Base-by-base conservation (phyloP, 208 protist species). In the Trypanosoma caninum region DNA sequence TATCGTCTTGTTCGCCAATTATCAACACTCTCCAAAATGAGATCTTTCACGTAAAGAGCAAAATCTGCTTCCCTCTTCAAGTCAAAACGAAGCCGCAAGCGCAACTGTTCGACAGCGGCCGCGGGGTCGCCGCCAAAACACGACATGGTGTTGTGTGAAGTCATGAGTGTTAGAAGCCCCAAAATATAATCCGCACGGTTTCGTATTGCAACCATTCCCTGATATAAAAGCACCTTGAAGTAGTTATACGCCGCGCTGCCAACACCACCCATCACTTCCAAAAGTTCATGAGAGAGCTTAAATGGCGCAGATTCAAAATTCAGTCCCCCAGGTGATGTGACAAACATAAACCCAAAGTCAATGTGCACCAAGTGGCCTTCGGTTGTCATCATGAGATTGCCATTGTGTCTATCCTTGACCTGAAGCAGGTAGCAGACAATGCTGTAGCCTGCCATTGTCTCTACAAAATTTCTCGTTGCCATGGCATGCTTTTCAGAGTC, bases 301-400 rank as follows among this genome's bases (percentile, higher is more conserved):
- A 98, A 98, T 2, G 94, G 94, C 3, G 90, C 89, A 2, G 84
- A 95, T 69, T 98, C 94, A 70, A 98, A 96, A 57, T 95, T 95
- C 22, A 98, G 65, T 28, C 95, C 93, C 10, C 97, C 96, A 16
- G 97, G 97, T 9, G 94, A 97, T n/a, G 92, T 97, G 25, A 83
- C 82, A 40, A 99, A 84, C 38, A 99, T 86, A 70, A 98, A 99
- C 13, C 97, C 97, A 82, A 98, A 99, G 77, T 99, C 97, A 60
- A 99, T 99, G 76, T 99, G 97, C 10, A 98, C 78, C 30, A 99
- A 53, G 31, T 78, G 59, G 34, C 97, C 97, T n/a, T 91, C 68
- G 38, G 76, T 78, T 8, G 82, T 72, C 18, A 98, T 76, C 78
- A 98, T 88, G 47, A 98, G 87, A 75, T 98, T 98, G 40, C 95